Conservation (phyloP, 2,329 filamentous ascomycete genomes). For the Lecanicillium sp. region DNA sequence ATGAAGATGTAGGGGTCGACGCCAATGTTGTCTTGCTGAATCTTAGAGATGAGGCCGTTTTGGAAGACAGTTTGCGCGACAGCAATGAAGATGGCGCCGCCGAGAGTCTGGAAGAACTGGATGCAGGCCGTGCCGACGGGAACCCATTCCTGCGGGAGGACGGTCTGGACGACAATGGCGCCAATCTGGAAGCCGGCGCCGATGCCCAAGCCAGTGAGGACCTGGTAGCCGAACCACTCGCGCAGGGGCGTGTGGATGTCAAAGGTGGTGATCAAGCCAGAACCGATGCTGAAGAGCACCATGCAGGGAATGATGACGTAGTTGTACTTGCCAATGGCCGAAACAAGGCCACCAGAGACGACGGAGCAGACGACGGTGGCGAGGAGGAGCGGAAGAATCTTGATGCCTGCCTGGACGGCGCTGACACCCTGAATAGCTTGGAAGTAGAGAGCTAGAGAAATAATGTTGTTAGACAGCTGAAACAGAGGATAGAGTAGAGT, state of each 20-base stretch:
- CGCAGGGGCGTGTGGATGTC: constrained; percentile 20
- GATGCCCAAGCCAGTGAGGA: constrained; percentile 32
- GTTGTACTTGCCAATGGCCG: constrained; percentile 29
- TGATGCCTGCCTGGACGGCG: constrained; percentile 19
- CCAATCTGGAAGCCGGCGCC: constrained; percentile 35
- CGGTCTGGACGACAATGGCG: constrained; percentile 34
- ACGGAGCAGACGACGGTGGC: constrained; percentile 7
- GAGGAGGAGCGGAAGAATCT: constrained; percentile 11
- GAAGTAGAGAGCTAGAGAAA: constrained; percentile 37
- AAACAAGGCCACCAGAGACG: constrained; percentile 20
- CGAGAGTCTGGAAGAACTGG: constrained; percentile 37
- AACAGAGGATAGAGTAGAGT: too few species aligned
- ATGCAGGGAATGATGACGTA: constrained; percentile 28
- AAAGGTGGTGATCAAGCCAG: constrained; percentile 33
- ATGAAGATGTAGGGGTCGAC: constrained; percentile 42
- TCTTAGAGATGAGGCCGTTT: constrained; percentile 49
- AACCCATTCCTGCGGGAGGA: constrained; percentile 30
- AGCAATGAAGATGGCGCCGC: constrained; percentile 38
- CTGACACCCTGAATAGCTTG: constrained; percentile 29
- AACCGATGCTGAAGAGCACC: constrained; percentile 20
- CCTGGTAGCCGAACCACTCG: constrained; percentile 37
- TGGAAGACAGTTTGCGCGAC: constrained; percentile 61
- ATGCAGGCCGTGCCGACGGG: constrained; percentile 33
- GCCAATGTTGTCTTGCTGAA: constrained; percentile 35
- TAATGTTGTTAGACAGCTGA: constrained; percentile 36